phyloP scores from a whole-genome alignment of 2,329 filamentous ascomycete genomes.

The Clarireedia sp. region DNA sequence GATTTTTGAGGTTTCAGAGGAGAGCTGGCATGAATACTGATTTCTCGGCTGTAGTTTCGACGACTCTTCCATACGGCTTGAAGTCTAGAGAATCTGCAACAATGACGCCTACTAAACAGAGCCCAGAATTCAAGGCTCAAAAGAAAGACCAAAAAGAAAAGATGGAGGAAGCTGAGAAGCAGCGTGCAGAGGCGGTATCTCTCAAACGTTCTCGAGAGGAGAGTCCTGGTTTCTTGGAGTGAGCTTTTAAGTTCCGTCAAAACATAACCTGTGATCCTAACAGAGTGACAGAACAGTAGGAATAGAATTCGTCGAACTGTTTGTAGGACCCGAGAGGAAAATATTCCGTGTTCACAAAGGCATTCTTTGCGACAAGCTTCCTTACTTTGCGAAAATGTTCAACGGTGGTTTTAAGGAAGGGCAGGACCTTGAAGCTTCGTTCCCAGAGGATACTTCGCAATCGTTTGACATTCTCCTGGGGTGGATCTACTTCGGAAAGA shows the following conservation, averaged over 20 bases:
- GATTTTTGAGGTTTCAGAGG: too few relatives aligned
- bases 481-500: not conserved
- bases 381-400: conserved; percentile 12
- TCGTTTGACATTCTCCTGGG: conserved; percentile 8
- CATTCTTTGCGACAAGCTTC: conserved; percentile 6
- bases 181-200: not conserved
- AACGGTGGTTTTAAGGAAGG: conserved; percentile 7
- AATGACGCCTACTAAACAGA: too few relatives aligned
- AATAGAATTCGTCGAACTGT: conserved; percentile 12
- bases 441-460: conserved; percentile 10
- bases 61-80: too few relatives aligned
- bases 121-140: too few relatives aligned
- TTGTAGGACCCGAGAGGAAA: conserved; percentile 9
- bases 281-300: not conserved
- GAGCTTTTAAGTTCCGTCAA: not conserved
- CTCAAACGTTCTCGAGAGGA: not conserved
- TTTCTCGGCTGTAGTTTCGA: too few relatives aligned
- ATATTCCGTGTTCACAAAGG: conserved; percentile 8
- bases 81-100: too few relatives aligned
- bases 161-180: not conserved
- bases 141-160: too few relatives aligned
- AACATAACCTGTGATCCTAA: not conserved
- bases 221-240: not conserved
- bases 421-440: not conserved
- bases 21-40: too few relatives aligned